Evolutionary conservation across 495 filamentous ascomycete species (phyloP).

Genomic region (Xylaria grammica): DNA sequence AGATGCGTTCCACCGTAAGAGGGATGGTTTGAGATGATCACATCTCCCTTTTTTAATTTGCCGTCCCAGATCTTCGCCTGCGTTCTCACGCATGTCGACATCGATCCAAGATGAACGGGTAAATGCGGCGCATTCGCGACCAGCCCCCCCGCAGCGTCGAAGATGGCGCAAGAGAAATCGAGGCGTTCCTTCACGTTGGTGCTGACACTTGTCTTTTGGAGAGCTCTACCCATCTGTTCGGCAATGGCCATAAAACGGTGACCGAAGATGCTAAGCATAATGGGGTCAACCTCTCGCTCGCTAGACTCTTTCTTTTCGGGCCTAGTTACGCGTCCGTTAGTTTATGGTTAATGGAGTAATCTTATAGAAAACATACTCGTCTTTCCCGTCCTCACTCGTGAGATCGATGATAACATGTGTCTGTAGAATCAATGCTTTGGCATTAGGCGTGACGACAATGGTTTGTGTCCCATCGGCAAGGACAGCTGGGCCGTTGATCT

Average conservation of each 20-base stretch:
- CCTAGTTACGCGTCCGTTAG: conserved; percentile 31
- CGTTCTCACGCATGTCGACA: conserved; percentile 93
- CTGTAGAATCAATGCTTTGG: conserved; percentile 73
- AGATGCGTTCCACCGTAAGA: conserved; percentile 83
- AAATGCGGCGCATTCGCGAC: conserved; percentile 96
- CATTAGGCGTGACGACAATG: conserved; percentile 84
- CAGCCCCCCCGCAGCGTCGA: conserved; percentile 86
- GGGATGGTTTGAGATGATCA: conserved; percentile 94
- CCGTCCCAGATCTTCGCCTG: conserved; percentile 94
- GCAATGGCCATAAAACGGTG: conserved; percentile 99
- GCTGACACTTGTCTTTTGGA: conserved; percentile 96
- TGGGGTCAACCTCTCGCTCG: conserved; percentile 73
- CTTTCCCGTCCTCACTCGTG: conserved; percentile 60
- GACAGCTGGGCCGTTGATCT: conserved; percentile 83
- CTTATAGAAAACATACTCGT: conserved; percentile 40
- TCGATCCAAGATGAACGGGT: conserved; percentile 86
- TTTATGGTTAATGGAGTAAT: neutral
- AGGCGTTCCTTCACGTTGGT: conserved; percentile 98
- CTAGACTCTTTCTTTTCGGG: conserved; percentile 43
- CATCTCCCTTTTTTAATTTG: conserved; percentile 87
- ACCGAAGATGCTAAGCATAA: conserved; percentile 93
- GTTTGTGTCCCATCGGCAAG: conserved; percentile 96
- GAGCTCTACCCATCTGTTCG: conserved; percentile 93
- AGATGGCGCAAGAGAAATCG: conserved; percentile 95
- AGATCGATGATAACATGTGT: conserved; percentile 78